A percentile compares a stretch with the other conserved stretches of the same genome.
phyloP scores from a whole-genome alignment of 179 eudicot species.

The Patellifolia procumbens region DNA sequence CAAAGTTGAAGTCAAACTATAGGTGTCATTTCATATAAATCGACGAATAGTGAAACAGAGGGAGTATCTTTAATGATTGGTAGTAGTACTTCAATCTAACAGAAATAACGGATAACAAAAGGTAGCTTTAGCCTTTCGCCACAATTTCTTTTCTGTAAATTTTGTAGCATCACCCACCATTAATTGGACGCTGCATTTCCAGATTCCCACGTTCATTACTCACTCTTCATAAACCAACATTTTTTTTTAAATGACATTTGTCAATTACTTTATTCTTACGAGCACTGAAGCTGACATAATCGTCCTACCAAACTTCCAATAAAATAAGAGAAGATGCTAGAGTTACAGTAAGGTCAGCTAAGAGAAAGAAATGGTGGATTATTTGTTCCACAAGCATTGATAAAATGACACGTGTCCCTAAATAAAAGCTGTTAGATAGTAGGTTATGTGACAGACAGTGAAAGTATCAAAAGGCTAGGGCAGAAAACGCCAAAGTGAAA shows the following conservation, averaged over 20 bases:
- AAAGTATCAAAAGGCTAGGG: not conserved
- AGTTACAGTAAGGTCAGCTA: not conserved
- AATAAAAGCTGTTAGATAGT: not conserved
- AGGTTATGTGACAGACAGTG: slow-evolving; percentile 3
- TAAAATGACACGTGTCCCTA: not conserved
- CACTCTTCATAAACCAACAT: not conserved
- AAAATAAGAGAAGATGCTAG: slow-evolving; percentile 9
- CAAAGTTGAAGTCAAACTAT: not conserved
- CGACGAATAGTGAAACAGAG: not conserved
- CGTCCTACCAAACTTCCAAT: slow-evolving; percentile 10
- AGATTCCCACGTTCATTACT: not conserved
- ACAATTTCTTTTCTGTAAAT: slow-evolving; percentile 6
- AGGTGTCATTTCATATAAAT: not conserved
- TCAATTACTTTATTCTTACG: slow-evolving; percentile 5
- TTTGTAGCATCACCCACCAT: not conserved
- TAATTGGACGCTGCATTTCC: not conserved
- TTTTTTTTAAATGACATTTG: not conserved
- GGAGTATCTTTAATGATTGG: not conserved
- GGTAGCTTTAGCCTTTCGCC: not conserved
- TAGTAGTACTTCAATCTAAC: not conserved
- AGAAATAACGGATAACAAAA: not conserved
- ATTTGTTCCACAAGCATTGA: not conserved
- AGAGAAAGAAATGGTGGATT: not conserved
- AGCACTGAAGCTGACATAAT: slow-evolving; percentile 9
- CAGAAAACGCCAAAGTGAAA: not conserved